phyloP scores from a whole-genome alignment of 352 stramenopile genomes.

The Phytophthora litchii region DNA sequence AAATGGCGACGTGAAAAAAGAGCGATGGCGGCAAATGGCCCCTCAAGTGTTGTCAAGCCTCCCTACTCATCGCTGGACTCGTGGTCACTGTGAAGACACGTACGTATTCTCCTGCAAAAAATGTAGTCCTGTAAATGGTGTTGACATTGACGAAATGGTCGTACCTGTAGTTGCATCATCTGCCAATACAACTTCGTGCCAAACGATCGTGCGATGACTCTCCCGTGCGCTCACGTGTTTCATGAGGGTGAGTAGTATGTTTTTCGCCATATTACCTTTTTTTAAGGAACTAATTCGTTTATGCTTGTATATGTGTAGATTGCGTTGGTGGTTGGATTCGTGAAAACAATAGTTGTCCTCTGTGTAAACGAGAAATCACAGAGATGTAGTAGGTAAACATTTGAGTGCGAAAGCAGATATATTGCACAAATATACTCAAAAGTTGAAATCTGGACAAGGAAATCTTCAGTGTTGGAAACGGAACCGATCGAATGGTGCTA shows the following conservation, averaged over 20 bases:
- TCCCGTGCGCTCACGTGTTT: conserved; percentile 80
- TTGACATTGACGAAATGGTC: no score
- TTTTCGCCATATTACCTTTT: neutral
- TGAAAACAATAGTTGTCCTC: conserved; percentile 80
- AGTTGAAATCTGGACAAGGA: neutral
- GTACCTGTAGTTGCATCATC: conserved; percentile 78
- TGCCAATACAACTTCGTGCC: conserved; percentile 70
- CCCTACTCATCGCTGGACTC: conserved; percentile 65
- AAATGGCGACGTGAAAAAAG: conserved; percentile 78
- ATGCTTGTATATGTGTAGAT: conserved; percentile 34
- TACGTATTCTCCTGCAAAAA: conserved; percentile 38
- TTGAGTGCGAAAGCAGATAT: conserved; percentile 10
- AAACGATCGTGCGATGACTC: conserved; percentile 64
- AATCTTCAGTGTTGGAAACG: conserved; percentile 32
- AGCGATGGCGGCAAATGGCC: conserved; percentile 69
- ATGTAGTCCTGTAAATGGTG: no score
- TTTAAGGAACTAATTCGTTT: conserved; percentile 4
- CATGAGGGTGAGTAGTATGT: conserved; percentile 53
- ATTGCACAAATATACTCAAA: conserved; percentile 19
- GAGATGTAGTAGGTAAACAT: conserved; percentile 32
- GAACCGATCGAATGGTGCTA: conserved; percentile 42
- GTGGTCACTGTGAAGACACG: conserved; percentile 45
- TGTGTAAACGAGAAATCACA: conserved; percentile 75
- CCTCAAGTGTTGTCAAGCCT: conserved; percentile 68
- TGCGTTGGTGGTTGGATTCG: conserved; percentile 74